Evolutionary conservation across 257 asterid species (phyloP), one percentile per base, ranked within the genome.

Genomic region (Solanum clarkiae): DNA sequence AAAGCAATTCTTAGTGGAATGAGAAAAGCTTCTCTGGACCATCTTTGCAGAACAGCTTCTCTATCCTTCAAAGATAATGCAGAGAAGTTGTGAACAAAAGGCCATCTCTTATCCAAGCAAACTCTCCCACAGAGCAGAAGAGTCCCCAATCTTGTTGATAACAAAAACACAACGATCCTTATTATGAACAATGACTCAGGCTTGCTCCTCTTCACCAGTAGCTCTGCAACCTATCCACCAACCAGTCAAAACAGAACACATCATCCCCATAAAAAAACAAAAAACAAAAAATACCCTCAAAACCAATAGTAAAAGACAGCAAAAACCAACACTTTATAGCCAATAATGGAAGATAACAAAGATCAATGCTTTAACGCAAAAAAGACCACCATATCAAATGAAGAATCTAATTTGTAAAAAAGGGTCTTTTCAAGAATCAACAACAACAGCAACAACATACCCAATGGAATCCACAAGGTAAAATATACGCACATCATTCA

Each of bases 61-160:
- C 99, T 95, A 85, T 90, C 90, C 74, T 87, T 75, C 86, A 92
- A 86, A 6, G 97, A 74, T 85, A 96, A 86, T 63, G 92, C 97
- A 18, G 94, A 71, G 84, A 96, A 96, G 24, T 69, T 93, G 72
- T 85, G 93, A 75, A 96, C 83, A 85, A 96, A 96, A 11, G 98
- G 99, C 95, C 94, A 93, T 26, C 89, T 90, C 89, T 91, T 84
- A 55, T 87, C 93, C 86, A 95, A 88, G 83, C 98, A 91, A 40
- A 70, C 49, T 68, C 40, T 56, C 47, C 99, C 99, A 87, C 98
- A 95, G 8, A 95, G 88, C 91, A 96, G 47, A 51, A 96, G 84
- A 18, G 95, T 93, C n/a, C 99, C 99, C 80, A 94, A 47, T 89
- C 96, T 92, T 60, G 91, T 93, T 22, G 97, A 93, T 32, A 96